Conservation (phyloP, 2,329 filamentous ascomycete genomes). For the Neofusicoccum parvum region DNA sequence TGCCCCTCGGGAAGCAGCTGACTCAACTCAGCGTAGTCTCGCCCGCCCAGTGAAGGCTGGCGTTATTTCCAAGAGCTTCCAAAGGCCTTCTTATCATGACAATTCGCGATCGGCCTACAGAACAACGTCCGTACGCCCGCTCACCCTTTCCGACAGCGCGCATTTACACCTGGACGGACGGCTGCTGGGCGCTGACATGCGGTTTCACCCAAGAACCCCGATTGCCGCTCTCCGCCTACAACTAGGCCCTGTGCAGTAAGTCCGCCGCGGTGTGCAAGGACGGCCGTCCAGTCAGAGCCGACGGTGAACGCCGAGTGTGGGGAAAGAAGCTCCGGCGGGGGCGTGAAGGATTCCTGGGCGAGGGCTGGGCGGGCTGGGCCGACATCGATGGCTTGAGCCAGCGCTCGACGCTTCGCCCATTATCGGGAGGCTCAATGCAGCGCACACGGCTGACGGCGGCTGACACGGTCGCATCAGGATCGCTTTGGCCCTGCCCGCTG, state of each 20-base stretch:
- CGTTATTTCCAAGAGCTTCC: too few relatives aligned
- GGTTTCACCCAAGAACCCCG: too few relatives aligned
- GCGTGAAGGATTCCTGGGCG: neutral
- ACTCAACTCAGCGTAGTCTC: too few relatives aligned
- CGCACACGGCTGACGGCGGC: neutral
- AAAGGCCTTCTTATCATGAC: too few relatives aligned
- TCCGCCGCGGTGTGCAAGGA: neutral
- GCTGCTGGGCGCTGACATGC: too few relatives aligned
- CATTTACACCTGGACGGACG: too few relatives aligned
- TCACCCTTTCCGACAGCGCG: too few relatives aligned
- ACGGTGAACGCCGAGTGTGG: neutral
- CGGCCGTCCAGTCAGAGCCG: neutral
- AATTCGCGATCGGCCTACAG: too few relatives aligned
- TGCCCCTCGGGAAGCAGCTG: too few relatives aligned
- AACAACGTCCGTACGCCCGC: too few relatives aligned
- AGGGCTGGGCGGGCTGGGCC: neutral
- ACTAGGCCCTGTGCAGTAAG: neutral
- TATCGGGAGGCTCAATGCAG: neutral
- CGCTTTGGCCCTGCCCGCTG: too few relatives aligned
- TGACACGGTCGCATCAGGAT: neutral
- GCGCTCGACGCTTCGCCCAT: neutral
- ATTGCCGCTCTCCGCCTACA: neutral
- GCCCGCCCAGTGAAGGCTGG: too few relatives aligned
- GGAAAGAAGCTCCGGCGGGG: conserved; percentile 4
- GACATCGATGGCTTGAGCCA: neutral